Percentiles rank a stretch among this genome's conserved stretches.
These are phyloP conservation scores for Benincasa hispida DNA, from an alignment of 306 rosid genomes.

Conservation along the genomic window DNA sequence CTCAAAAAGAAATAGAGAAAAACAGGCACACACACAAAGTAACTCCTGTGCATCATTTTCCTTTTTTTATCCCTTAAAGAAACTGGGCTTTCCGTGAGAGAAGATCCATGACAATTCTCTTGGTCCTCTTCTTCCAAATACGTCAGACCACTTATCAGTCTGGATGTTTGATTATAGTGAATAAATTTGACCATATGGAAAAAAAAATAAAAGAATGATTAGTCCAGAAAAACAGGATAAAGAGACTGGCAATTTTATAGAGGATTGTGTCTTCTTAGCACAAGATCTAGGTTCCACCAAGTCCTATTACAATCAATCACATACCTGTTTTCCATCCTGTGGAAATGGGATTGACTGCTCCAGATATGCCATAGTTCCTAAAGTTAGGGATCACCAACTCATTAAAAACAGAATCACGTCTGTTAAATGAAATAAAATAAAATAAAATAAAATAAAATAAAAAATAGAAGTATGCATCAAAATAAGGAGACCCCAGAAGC, in stretches of 20 bases:
- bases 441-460: no score
- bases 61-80: no score
- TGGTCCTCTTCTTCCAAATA: not conserved
- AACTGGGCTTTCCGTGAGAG: no score
- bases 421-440: not conserved
- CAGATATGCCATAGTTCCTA: constrained; percentile 69
- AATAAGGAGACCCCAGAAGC: not conserved
- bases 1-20: no score
- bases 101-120: not conserved
- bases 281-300: not conserved
- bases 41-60: no score
- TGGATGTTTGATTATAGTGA: not conserved
- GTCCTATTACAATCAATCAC: not conserved
- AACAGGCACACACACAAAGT: no score
- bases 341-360: constrained; percentile 83
- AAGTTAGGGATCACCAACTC: constrained; percentile 21
- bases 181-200: not conserved
- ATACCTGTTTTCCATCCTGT: constrained; percentile 87
- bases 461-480: not conserved
- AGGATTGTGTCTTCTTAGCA: not conserved
- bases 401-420: not conserved
- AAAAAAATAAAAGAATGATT: not conserved
- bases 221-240: not conserved
- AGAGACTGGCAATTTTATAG: not conserved
- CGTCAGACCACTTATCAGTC: not conserved